Conservation (phyloP, 2,329 filamentous ascomycete species). For the Aspergillus caelatus region DNA sequence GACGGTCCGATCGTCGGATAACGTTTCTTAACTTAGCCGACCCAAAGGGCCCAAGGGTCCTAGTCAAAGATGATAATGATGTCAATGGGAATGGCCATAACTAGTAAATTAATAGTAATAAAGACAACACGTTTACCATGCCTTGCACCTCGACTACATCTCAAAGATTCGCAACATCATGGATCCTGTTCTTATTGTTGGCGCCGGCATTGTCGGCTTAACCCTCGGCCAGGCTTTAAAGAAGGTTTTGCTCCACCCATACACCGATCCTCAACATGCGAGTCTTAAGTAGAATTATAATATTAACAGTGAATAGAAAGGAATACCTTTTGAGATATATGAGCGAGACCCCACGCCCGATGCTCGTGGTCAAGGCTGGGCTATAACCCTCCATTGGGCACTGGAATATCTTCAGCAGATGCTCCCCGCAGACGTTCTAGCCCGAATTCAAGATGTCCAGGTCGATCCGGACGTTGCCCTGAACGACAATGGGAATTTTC, state of each 20-base stretch:
- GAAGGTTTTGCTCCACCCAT: conserved; percentile 8
- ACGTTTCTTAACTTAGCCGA: not conserved
- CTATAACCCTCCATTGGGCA: conserved; percentile 31
- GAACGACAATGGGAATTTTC: conserved; percentile 29
- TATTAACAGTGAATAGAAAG: conserved; percentile 17
- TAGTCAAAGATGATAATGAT: not conserved
- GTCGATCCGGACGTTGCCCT: conserved; percentile 27
- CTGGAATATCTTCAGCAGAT: conserved; percentile 26
- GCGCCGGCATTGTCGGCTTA: conserved; percentile 30
- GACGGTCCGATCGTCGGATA: conserved; percentile 19
- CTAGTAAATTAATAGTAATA: not conserved
- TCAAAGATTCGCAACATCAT: conserved; percentile 8
- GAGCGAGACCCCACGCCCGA: conserved; percentile 31
- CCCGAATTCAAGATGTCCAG: conserved; percentile 22
- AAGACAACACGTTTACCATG: not conserved
- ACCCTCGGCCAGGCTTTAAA: conserved; percentile 29
- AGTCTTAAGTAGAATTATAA: not conserved
- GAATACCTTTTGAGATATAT: conserved; percentile 34
- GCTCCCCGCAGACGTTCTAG: conserved; percentile 20
- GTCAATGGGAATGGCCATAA: not conserved
- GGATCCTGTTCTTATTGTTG: conserved; percentile 30
- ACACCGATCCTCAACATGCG: not conserved
- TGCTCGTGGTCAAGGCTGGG: conserved; percentile 31
- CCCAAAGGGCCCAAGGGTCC: not conserved
- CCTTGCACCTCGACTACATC: not conserved